These are phyloP conservation scores for Cercospora beticola DNA, from an alignment of 2,329 filamentous ascomycete species.

Conservation along the genomic window DNA sequence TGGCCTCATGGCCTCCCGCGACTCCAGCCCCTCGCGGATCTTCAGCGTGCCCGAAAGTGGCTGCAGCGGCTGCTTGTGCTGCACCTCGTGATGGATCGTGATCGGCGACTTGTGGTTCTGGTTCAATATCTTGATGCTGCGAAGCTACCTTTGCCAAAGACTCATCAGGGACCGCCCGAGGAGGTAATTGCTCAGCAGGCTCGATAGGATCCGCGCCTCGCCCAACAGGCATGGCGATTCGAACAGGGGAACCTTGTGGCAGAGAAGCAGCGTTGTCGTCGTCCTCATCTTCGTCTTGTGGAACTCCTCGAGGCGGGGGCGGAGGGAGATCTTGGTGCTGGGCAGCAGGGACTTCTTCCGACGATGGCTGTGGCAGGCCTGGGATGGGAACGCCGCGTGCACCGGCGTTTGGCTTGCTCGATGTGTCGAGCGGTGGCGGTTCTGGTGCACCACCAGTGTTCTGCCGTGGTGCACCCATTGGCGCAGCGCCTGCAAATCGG, in stretches of 20 bases:
- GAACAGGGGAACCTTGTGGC: slow-evolving; percentile 69
- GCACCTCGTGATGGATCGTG: slow-evolving; percentile 55
- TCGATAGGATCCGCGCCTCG: slow-evolving; percentile 58
- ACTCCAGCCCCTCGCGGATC: slow-evolving; percentile 40
- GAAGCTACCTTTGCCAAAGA: slow-evolving; percentile 64
- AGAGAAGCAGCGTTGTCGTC: slow-evolving; percentile 41
- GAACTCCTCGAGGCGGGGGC: slow-evolving; percentile 43
- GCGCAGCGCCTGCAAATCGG: slow-evolving; percentile 74
- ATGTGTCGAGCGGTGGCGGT: slow-evolving; percentile 64
- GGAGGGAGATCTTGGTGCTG: slow-evolving; percentile 51
- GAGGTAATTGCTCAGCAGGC: slow-evolving; percentile 48
- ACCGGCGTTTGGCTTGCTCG: slow-evolving; percentile 65
- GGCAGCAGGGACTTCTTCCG: slow-evolving; percentile 53
- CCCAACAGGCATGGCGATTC: slow-evolving; percentile 80
- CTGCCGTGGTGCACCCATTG: slow-evolving; percentile 60
- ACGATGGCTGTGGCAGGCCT: slow-evolving; percentile 65
- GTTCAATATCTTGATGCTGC: slow-evolving; percentile 62
- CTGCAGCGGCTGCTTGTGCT: slow-evolving; percentile 46
- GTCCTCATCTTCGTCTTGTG: slow-evolving; percentile 33
- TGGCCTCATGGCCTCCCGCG: slow-evolving; percentile 65
- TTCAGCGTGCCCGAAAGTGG: slow-evolving; percentile 46
- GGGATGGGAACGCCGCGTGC: slow-evolving; percentile 72
- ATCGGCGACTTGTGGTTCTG: slow-evolving; percentile 63
- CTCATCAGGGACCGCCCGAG: slow-evolving; percentile 62
- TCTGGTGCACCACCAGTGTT: slow-evolving; percentile 45